Base-by-base conservation (phyloP, 2,329 filamentous ascomycete genomes). In the Berkeleyomyces rouxiae region DNA sequence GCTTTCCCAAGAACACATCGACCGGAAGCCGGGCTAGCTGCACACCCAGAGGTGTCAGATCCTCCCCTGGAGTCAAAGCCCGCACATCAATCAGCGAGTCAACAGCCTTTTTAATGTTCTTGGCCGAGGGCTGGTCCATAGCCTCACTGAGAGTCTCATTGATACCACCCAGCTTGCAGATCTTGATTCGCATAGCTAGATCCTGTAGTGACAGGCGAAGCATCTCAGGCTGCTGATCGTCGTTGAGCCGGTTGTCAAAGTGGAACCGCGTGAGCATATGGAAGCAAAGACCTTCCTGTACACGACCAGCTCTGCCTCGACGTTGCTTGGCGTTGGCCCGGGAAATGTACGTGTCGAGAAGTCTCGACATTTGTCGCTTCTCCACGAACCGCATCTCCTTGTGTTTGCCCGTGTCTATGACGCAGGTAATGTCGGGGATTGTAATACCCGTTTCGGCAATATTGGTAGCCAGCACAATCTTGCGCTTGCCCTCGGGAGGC, bases 391-490 rank as follows among this genome's bases (percentile, higher is more conserved):
- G 80, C 92, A 96, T 96, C 73, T 96, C 92, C 67, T 95, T 90
- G 73, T 97, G 92, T 73, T 96, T 97, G 63, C 93, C 93, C 0
- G 90, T 91, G 72, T 99, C 93, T 64, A 99, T 87, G 55, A 99
- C 93, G 68, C 91, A 96, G 0, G 93, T 97, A 39, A 99, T 89
- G 71, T 99, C 93, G 0, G 93, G 93, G 67, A 99, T 99, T 0
- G 93, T 99, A 70, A 99, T 96, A 76, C 93, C 93, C 0, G 93
- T 99, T 72, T 99, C 93, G 3, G 93, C 93, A 71, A 99, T 99
- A 70, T 99, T 99, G 11, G 93, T 99, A 1, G 93, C 91, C 62
- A 99, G 80, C 1, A 99, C 92, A 66, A 99, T 93, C 75, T 99
- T 99, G 66, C 91, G 82, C 63, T 84, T 79, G 0, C 92, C 92